Conservation (phyloP, 1,139 yeast genomes). For the Candida sanyaensis region DNA sequence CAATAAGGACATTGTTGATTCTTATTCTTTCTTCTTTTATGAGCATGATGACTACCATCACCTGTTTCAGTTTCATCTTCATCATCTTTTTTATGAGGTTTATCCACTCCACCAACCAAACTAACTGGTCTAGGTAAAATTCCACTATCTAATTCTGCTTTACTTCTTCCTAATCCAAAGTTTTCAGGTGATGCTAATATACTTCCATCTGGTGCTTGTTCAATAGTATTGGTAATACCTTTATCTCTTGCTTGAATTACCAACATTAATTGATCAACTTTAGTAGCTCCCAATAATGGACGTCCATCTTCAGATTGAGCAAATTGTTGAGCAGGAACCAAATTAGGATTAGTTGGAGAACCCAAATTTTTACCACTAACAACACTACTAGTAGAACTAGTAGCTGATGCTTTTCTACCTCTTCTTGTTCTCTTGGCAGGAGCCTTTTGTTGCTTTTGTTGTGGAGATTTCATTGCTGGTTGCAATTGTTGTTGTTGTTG, state of each 20-base stretch:
- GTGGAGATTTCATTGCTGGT: slow-evolving; percentile 6
- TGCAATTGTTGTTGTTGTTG: slow-evolving; percentile 4
- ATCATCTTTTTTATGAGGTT: slow-evolving; percentile 43
- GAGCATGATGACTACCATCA: slow-evolving; percentile 16
- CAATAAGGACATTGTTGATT: slow-evolving; percentile 72
- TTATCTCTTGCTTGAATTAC: slow-evolving; percentile 86
- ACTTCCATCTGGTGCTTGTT: slow-evolving; percentile 65
- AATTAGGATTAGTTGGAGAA: slow-evolving; percentile 15
- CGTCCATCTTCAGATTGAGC: slow-evolving; percentile 57
- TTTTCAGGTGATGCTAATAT: slow-evolving; percentile 58
- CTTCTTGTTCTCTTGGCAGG: slow-evolving; percentile 1
- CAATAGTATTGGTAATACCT: slow-evolving; percentile 62
- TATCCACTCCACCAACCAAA: slow-evolving; percentile 82
- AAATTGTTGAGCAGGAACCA: slow-evolving; percentile 49
- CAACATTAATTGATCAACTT: slow-evolving; percentile 86
- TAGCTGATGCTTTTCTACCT: slow-evolving; percentile 2
- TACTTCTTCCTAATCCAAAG: slow-evolving; percentile 36
- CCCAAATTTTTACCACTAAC: not conserved
- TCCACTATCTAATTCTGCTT: slow-evolving; percentile 25
- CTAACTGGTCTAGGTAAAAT: slow-evolving; percentile 63
- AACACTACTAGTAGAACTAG: slow-evolving; percentile 1
- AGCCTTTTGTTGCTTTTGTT: slow-evolving; percentile 3
- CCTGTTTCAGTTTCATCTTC: slow-evolving; percentile 17
- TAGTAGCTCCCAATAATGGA: slow-evolving; percentile 80
- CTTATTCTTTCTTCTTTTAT: slow-evolving; percentile 42